phyloP scores from a whole-genome alignment of 2,329 filamentous ascomycete species.

The Cercospora sojina region DNA sequence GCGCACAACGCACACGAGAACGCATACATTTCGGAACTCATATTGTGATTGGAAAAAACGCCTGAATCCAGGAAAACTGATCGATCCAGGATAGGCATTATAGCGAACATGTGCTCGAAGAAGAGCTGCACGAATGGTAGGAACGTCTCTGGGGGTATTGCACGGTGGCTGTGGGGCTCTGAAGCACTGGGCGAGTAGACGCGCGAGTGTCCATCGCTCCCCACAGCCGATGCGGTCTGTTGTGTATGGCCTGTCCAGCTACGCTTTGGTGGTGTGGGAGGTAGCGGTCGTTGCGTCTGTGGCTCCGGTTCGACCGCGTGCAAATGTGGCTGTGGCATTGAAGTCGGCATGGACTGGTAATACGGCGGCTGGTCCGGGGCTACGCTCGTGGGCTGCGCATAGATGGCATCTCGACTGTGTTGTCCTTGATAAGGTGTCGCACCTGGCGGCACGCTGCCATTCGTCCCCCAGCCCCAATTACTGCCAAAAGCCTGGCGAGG shows the following conservation, averaged over 20 bases:
- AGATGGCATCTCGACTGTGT: constrained; percentile 11
- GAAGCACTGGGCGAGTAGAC: constrained; percentile 27
- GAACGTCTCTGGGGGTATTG: constrained; percentile 32
- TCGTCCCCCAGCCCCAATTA: constrained; percentile 33
- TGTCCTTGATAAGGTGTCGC: constrained; percentile 16
- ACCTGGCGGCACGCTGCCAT: constrained; percentile 17
- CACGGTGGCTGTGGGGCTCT: constrained; percentile 25
- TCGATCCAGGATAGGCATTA: constrained; percentile 40
- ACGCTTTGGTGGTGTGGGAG: constrained; percentile 14
- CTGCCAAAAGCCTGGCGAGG: constrained; percentile 30
- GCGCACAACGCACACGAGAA: constrained; percentile 39
- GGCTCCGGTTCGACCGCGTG: constrained; percentile 14
- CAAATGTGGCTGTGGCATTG: constrained; percentile 16
- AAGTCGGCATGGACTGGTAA: constrained; percentile 23
- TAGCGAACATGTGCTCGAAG: constrained; percentile 40
- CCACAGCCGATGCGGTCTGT: constrained; percentile 22
- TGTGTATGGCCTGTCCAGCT: constrained; percentile 25
- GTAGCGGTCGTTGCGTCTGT: constrained; percentile 16
- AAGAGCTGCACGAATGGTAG: constrained; percentile 39
- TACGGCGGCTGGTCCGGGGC: constrained; percentile 29
- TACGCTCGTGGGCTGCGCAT: constrained; percentile 25
- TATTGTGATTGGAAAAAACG: constrained; percentile 28
- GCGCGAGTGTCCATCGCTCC: constrained; percentile 26
- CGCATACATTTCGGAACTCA: constrained; percentile 35
- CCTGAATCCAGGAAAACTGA: constrained; percentile 33